Evolutionary conservation across 805 yeast genomes (phyloP).

Genomic region (Pichia rugopelliculosa): DNA sequence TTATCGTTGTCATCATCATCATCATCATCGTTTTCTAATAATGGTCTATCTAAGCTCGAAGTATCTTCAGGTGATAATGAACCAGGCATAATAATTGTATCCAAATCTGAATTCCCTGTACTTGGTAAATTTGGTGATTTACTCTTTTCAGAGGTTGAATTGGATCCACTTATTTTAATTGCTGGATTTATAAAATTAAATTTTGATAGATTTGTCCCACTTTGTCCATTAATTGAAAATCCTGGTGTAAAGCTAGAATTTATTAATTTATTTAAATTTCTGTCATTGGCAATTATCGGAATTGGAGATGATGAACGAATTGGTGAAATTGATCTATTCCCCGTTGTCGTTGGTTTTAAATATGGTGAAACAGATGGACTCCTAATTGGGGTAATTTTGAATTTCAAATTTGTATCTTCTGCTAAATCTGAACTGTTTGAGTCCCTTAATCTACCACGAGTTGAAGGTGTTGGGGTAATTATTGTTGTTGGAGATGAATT

Average conservation of each 20-base stretch:
- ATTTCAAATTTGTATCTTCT: constrained; percentile 23
- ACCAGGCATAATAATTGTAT: neutral
- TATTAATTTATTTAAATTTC: constrained; percentile 12
- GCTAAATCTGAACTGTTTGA: constrained; percentile 8
- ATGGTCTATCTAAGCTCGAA: constrained; percentile 1
- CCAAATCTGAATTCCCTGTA: neutral
- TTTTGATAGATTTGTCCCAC: neutral
- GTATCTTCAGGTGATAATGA: neutral
- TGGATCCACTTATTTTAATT: neutral
- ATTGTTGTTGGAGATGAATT: neutral
- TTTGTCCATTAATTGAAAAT: constrained; percentile 6
- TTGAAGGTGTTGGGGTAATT: neutral
- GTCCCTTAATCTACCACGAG: constrained; percentile 8
- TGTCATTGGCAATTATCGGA: constrained; percentile 4
- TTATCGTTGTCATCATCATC: constrained; percentile 1
- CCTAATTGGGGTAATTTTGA: constrained; percentile 25
- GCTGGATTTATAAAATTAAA: neutral
- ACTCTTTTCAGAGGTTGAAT: neutral
- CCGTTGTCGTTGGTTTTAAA: constrained; percentile 5
- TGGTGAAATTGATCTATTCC: constrained; percentile 16
- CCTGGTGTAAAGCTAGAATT: constrained; percentile 20
- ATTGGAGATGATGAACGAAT: constrained; percentile 12
- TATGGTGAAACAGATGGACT: constrained; percentile 21
- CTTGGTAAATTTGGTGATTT: neutral
- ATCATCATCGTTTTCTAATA: neutral